A percentile compares a stretch with the other conserved stretches of the same genome.
These are phyloP conservation scores for Penicillium sp. DNA, from an alignment of 2,329 filamentous ascomycete species.

Conservation along the genomic window DNA sequence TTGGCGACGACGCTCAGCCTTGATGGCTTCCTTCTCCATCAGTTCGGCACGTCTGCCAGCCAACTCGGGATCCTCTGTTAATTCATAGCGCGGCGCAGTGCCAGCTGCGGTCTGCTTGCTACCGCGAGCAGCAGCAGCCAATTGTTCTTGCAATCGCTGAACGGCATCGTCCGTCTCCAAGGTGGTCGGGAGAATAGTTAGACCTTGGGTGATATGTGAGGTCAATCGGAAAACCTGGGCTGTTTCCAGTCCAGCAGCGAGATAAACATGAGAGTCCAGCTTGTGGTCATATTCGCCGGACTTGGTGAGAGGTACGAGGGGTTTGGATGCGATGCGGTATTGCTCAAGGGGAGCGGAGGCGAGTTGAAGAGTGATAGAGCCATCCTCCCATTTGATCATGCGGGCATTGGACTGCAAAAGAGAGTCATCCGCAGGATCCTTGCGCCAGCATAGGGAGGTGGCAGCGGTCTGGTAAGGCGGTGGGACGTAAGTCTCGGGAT, in stretches of 20 bases:
- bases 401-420: conserved; percentile 65
- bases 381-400: conserved; percentile 66
- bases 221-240: conserved; percentile 60
- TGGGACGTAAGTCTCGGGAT: conserved; percentile 60
- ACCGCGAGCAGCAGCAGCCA: conserved; percentile 57
- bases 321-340: conserved; percentile 59
- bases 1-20: conserved; percentile 55
- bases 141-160: conserved; percentile 59
- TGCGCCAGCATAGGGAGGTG: conserved; percentile 65
- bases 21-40: conserved; percentile 58
- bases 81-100: conserved; percentile 57
- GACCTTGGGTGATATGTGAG: conserved; percentile 61
- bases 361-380: conserved; percentile 64
- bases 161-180: conserved; percentile 61
- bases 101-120: conserved; percentile 53
- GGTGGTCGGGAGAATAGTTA: conserved; percentile 58
- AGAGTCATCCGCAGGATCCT: conserved; percentile 58
- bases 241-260: conserved; percentile 59
- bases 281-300: conserved; percentile 53
- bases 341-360: conserved; percentile 62
- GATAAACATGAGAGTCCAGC: conserved; percentile 64
- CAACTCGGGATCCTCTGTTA: conserved; percentile 63
- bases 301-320: conserved; percentile 57
- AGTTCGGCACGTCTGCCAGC: conserved; percentile 60
- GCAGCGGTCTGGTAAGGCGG: conserved; percentile 64